phyloP scores from a whole-genome alignment of 2,329 filamentous ascomycete species.

The Talaromyces sp. region DNA sequence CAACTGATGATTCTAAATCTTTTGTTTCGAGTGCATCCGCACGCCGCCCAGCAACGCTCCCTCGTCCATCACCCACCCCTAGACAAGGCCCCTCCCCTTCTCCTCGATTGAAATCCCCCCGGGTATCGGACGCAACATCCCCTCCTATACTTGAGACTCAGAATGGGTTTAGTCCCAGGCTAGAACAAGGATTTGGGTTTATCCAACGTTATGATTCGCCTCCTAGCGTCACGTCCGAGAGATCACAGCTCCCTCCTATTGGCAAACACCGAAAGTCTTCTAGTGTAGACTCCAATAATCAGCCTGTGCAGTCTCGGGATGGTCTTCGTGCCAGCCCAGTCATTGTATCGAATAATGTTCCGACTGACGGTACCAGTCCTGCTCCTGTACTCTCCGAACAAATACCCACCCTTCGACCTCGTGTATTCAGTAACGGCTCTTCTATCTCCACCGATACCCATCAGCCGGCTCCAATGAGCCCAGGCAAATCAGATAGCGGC shows the following conservation, averaged over 20 bases:
- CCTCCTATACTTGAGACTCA: conserved; percentile 23
- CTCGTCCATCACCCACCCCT: conserved; percentile 25
- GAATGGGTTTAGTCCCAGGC: conserved; percentile 20
- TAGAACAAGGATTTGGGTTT: conserved; percentile 24
- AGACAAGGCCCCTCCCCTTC: conserved; percentile 29
- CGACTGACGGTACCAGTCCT: conserved; percentile 19
- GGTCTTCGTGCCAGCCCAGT: conserved; percentile 35
- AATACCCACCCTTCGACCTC: conserved; percentile 32
- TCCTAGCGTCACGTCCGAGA: conserved; percentile 21
- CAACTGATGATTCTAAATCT: conserved; percentile 25
- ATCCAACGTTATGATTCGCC: conserved; percentile 26
- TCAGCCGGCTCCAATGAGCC: conserved; percentile 57
- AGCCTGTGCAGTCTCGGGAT: conserved; percentile 20
- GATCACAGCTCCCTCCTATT: conserved; percentile 17
- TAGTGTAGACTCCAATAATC: conserved; percentile 35
- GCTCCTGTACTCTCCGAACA: conserved; percentile 28
- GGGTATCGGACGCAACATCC: conserved; percentile 28
- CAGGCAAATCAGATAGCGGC: conserved; percentile 49
- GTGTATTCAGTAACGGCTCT: conserved; percentile 39
- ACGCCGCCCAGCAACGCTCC: conserved; percentile 36
- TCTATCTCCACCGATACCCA: conserved; percentile 42
- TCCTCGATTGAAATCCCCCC: conserved; percentile 36
- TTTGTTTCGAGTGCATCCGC: conserved; percentile 16
- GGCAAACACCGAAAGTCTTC: conserved; percentile 36
- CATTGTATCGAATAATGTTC: conserved; percentile 28